phyloP scores from a whole-genome alignment of 306 rosid genomes.

The Casuarina equisetifolia region DNA sequence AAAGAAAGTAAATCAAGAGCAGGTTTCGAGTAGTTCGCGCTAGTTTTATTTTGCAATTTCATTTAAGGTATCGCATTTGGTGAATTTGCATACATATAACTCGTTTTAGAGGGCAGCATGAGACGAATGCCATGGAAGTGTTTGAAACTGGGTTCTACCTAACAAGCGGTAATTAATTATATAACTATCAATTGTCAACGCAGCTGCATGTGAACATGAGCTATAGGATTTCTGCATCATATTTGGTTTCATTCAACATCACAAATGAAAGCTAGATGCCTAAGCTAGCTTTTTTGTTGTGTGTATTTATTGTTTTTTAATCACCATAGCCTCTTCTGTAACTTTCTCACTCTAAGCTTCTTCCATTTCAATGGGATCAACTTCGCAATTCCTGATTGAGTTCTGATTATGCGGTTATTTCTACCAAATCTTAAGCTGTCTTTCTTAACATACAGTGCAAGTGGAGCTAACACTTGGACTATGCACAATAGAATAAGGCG shows the following conservation, averaged over 20 bases:
- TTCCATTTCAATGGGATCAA: not conserved
- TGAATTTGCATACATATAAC: not conserved
- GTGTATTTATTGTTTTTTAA: constrained; percentile 17
- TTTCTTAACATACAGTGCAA: not conserved
- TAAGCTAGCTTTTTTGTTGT: constrained; percentile 5
- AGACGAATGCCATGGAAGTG: not conserved
- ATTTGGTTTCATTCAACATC: constrained; percentile 47
- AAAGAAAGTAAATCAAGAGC: not conserved
- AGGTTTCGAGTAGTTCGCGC: not conserved
- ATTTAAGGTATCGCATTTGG: not conserved
- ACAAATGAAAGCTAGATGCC: constrained; percentile 18
- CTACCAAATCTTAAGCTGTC: not conserved
- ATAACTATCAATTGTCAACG: constrained; percentile 3
- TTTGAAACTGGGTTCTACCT: constrained; percentile 13
- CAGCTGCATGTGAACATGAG: constrained; percentile 14
- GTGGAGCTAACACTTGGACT: no score
- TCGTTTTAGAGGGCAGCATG: not conserved
- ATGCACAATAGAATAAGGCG: no score
- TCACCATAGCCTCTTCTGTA: constrained; percentile 27
- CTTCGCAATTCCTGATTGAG: not conserved
- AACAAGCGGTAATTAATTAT: not conserved
- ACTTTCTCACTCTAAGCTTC: not conserved
- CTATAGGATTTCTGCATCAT: constrained; percentile 7
- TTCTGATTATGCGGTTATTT: not conserved
- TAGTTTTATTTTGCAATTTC: not conserved